phyloP scores from a whole-genome alignment of 106 monocot species.

The Cymbidium sinense region DNA sequence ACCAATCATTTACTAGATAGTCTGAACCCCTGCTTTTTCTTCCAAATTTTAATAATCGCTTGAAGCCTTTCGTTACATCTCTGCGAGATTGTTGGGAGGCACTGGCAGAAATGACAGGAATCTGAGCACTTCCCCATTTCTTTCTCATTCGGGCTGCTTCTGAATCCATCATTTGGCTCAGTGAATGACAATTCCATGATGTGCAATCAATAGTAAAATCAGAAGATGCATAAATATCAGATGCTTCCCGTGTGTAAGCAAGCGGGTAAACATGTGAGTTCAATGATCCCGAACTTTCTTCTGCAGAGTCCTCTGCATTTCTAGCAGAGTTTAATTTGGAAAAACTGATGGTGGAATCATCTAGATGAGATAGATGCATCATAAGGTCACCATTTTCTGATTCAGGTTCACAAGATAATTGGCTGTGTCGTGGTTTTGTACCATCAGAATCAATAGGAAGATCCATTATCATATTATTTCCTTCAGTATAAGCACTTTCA shows the following conservation, averaged over 20 bases:
- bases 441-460: constrained; percentile 46
- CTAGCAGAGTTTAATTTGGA: constrained; percentile 23
- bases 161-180: constrained; percentile 45
- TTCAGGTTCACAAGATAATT: constrained; percentile 34
- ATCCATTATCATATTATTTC: constrained; percentile 18
- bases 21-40: constrained; percentile 58
- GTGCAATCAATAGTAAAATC: constrained; percentile 58
- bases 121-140: constrained; percentile 85
- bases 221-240: constrained; percentile 55
- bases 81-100: constrained; percentile 46
- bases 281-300: constrained; percentile 56
- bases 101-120: constrained; percentile 43
- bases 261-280: constrained; percentile 41
- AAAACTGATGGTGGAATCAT: constrained; percentile 17
- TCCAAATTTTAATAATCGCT: constrained; percentile 74
- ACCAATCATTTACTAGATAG: constrained; percentile 50
- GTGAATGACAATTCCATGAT: constrained; percentile 48
- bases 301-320: constrained; percentile 41
- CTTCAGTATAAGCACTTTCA: constrained; percentile 34
- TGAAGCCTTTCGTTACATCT: constrained; percentile 76
- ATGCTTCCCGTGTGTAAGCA: constrained; percentile 60
- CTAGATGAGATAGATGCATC: constrained; percentile 24
- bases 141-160: constrained; percentile 67
- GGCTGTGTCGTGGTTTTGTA: constrained; percentile 29
- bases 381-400: constrained; percentile 45